A percentile compares a stretch with the other conserved stretches of the same genome.
phyloP scores from a whole-genome alignment of 345 rosid genomes.

The Gossypium rotundifolium region DNA sequence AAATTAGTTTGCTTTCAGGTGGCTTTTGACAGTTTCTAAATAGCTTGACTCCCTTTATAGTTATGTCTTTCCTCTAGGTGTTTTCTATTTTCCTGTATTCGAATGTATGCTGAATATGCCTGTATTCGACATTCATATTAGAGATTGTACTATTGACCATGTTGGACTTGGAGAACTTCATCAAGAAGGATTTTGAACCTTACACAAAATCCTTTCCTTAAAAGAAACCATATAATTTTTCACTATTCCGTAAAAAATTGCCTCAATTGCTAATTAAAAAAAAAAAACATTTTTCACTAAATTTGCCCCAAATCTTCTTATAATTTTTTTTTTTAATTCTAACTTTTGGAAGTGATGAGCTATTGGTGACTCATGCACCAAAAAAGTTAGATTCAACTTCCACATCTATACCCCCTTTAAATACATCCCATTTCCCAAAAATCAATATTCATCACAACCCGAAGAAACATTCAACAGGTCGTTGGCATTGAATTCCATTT shows the following conservation, averaged over 20 bases:
- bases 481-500: not conserved
- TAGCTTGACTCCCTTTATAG: too few relatives aligned
- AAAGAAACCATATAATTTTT: too few relatives aligned
- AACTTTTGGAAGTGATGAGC: constrained; percentile 17
- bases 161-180: not conserved
- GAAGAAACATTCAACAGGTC: not conserved
- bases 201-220: not conserved
- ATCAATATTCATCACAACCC: not conserved
- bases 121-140: too few relatives aligned
- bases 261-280: too few relatives aligned
- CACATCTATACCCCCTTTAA: not conserved
- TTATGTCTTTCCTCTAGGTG: too few relatives aligned
- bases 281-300: too few relatives aligned
- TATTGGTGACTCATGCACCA: constrained; percentile 30
- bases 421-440: not conserved
- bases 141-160: too few relatives aligned
- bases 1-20: not conserved
- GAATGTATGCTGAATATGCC: too few relatives aligned
- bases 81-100: too few relatives aligned
- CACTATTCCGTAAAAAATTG: too few relatives aligned
- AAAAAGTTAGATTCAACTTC: constrained; percentile 21
- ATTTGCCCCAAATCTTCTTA: constrained; percentile 4
- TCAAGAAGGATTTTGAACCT: constrained; percentile 4
- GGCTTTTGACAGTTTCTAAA: too few relatives aligned
- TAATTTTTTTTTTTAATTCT: not conserved